Evolutionary conservation across 768 basidiomycete genomes (phyloP).

Genomic region (Collybia sordida): DNA sequence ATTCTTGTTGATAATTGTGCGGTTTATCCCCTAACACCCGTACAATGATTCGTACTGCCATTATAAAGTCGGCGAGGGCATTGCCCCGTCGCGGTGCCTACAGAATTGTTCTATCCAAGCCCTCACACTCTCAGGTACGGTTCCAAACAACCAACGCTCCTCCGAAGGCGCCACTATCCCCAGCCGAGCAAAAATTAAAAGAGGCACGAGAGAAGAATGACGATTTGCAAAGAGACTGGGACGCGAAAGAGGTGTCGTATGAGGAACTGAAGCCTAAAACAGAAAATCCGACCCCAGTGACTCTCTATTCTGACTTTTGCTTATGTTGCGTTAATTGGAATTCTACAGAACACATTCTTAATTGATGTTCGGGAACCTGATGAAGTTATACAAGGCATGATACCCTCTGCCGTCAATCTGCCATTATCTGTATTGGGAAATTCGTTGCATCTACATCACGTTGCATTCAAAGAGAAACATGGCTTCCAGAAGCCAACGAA

Average conservation of each 20-base stretch:
- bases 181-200: constrained; percentile 31
- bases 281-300: constrained; percentile 67
- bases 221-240: constrained; percentile 71
- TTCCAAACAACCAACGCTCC: constrained; percentile 15
- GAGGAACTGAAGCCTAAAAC: constrained; percentile 82
- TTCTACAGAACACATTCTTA: constrained; percentile 60
- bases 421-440: constrained; percentile 78
- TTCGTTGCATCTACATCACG: constrained; percentile 57
- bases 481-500: constrained; percentile 75
- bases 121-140: constrained; percentile 12
- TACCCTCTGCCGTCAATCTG: constrained; percentile 89
- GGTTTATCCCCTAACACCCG: not conserved
- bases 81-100: constrained; percentile 13
- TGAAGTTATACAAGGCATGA: constrained; percentile 89
- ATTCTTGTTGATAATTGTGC: not conserved
- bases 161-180: constrained; percentile 21
- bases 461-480: constrained; percentile 58
- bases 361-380: constrained; percentile 94
- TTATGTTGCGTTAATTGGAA: constrained; percentile 6
- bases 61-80: constrained; percentile 21
- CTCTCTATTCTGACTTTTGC: constrained; percentile 10
- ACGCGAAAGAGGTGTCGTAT: constrained; percentile 68
- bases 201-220: constrained; percentile 33
- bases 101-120: constrained; percentile 6
- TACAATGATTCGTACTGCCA: constrained; percentile 27